A percentile compares a stretch with the other conserved stretches of the same genome.
phyloP scores from a whole-genome alignment of 345 rosid genomes.

The Kernera saxatilis region DNA sequence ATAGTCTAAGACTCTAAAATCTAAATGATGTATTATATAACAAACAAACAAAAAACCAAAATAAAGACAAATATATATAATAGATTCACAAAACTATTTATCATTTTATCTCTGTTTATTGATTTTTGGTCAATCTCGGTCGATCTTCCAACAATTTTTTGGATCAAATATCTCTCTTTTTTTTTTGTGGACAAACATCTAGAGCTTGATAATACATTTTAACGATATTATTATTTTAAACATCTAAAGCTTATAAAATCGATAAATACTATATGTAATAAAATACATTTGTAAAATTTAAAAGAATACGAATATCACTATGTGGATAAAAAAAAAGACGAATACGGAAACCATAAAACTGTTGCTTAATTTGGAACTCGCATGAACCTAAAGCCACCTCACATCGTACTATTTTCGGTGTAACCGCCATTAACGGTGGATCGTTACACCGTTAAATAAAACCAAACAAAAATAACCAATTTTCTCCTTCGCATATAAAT shows the following conservation, averaged over 20 bases:
- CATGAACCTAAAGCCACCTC: constrained; percentile 17
- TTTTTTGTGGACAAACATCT: too few species aligned
- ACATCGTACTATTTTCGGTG: constrained; percentile 1
- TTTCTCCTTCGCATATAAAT: constrained; percentile 1
- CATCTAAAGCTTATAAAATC: too few species aligned
- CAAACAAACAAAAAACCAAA: too few species aligned
- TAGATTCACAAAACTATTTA: too few species aligned
- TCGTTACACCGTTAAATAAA: constrained; percentile 10
- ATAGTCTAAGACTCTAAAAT: too few species aligned
- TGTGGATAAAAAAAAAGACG: neutral
- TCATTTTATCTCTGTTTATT: too few species aligned
- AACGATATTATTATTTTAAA: too few species aligned
- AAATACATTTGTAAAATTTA: neutral
- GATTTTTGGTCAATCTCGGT: too few species aligned
- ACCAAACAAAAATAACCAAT: neutral
- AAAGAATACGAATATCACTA: neutral
- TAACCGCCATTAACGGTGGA: constrained; percentile 13
- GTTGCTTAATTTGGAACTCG: constrained; percentile 9
- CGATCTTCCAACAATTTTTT: too few species aligned
- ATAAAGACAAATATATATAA: too few species aligned
- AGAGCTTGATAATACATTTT: neutral
- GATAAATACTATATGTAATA: neutral
- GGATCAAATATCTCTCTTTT: too few species aligned
- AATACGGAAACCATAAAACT: neutral
- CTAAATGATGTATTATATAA: too few species aligned